Evolutionary conservation across 1,139 yeast genomes (phyloP).

Genomic region (Hemisphaericaspora subhashii): DNA sequence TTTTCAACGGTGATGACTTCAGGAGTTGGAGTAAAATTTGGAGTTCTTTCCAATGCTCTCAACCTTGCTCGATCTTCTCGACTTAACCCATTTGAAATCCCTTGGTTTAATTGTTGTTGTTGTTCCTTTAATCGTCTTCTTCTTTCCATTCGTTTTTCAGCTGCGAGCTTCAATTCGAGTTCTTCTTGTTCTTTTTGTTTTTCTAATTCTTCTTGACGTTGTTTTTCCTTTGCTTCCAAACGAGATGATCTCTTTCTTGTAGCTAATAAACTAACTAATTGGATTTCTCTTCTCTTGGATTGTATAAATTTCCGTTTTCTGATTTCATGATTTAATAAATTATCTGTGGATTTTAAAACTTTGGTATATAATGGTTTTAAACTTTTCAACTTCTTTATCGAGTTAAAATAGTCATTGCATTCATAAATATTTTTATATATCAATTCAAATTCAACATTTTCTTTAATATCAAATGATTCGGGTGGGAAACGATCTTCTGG

Average conservation of each 20-base stretch:
- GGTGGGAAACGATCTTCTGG: constrained; percentile 31
- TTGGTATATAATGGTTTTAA: constrained; percentile 17
- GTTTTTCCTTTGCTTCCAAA: constrained; percentile 51
- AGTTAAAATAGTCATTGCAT: constrained; percentile 25
- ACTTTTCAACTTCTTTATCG: constrained; percentile 17
- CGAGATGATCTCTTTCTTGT: constrained; percentile 52
- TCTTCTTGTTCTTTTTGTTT: constrained; percentile 34
- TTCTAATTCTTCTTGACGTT: constrained; percentile 37
- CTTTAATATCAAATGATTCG: constrained; percentile 31
- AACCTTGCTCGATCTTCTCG: constrained; percentile 46
- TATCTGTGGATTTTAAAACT: constrained; percentile 24
- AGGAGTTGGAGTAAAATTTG: constrained; percentile 9
- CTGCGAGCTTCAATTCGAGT: constrained; percentile 30
- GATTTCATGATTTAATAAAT: constrained; percentile 27
- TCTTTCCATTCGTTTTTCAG: constrained; percentile 41
- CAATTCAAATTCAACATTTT: constrained; percentile 29
- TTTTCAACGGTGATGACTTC: constrained; percentile 6
- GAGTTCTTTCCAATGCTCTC: constrained; percentile 21
- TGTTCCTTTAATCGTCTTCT: constrained; percentile 25
- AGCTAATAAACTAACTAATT: constrained; percentile 46
- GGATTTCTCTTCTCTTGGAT: constrained; percentile 48
- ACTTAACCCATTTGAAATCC: constrained; percentile 27
- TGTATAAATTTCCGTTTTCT: constrained; percentile 43
- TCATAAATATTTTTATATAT: constrained; percentile 35
- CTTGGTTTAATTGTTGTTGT: constrained; percentile 10